A percentile compares a stretch with the other conserved stretches of the same genome.
Evolutionary conservation across 768 basidiomycete species (phyloP).

Genomic region (Suillus bovinus): DNA sequence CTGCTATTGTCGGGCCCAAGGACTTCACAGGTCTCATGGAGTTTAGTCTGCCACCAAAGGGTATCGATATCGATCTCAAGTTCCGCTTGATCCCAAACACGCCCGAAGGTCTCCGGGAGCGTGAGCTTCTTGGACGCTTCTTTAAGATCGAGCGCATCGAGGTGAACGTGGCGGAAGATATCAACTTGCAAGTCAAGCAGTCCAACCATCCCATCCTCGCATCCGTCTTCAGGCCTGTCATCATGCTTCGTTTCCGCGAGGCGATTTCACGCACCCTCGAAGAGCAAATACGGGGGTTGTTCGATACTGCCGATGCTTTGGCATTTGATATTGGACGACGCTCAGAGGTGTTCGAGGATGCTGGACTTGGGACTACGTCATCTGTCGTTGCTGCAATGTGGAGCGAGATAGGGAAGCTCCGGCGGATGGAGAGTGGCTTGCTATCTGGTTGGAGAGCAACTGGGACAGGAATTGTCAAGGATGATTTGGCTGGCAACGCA

Average conservation of each 20-base stretch:
- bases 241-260: constrained; percentile 55
- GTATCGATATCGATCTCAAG: constrained; percentile 68
- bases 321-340: constrained; percentile 60
- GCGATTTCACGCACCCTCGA: constrained; percentile 59
- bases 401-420: constrained; percentile 67
- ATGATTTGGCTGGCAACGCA: constrained; percentile 37
- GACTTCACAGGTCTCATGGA: constrained; percentile 64
- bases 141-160: constrained; percentile 56
- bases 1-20: constrained; percentile 48
- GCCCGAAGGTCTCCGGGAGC: constrained; percentile 40
- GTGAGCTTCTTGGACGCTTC: constrained; percentile 49
- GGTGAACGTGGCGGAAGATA: constrained; percentile 57
- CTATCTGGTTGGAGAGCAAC: constrained; percentile 54
- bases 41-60: constrained; percentile 63
- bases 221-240: constrained; percentile 62
- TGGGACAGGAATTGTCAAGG: constrained; percentile 62
- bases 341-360: constrained; percentile 64
- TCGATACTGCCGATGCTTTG: constrained; percentile 57
- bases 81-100: constrained; percentile 61
- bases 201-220: constrained; percentile 65
- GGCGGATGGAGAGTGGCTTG: constrained; percentile 35
- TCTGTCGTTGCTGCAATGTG: constrained; percentile 61
- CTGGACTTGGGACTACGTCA: constrained; percentile 51
- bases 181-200: constrained; percentile 53
- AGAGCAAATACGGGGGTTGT: constrained; percentile 49